phyloP scores from a whole-genome alignment of 805 yeast species.

The Candida takata region DNA sequence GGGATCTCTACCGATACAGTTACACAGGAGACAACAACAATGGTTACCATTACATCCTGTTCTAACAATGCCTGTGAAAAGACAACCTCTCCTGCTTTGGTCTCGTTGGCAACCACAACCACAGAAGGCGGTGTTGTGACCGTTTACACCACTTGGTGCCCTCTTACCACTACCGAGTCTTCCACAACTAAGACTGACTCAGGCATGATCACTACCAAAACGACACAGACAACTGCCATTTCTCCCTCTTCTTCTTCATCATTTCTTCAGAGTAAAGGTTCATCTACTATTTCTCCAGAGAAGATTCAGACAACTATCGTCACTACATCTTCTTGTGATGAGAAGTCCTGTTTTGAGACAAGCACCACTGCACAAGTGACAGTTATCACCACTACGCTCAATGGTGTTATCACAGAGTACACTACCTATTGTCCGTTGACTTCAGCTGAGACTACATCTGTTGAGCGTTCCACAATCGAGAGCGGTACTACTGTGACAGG shows the following conservation, averaged over 20 bases:
- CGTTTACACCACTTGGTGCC: constrained; percentile 22
- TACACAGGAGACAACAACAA: constrained; percentile 8
- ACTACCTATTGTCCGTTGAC: constrained; percentile 35
- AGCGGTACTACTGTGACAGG: background rate
- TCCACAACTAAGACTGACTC: background rate
- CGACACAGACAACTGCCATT: background rate
- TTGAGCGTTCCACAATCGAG: background rate
- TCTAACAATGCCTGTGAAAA: constrained; percentile 8
- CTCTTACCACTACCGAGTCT: constrained; percentile 9
- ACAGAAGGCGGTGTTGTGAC: constrained; percentile 24
- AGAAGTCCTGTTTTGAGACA: constrained; percentile 22
- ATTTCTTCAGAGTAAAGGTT: background rate
- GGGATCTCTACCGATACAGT: constrained; percentile 2
- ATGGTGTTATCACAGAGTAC: constrained; percentile 28
- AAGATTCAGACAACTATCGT: constrained; percentile 21
- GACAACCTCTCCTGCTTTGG: constrained; percentile 14
- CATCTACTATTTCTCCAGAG: too few species aligned
- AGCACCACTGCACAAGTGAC: constrained; percentile 22
- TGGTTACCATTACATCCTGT: constrained; percentile 20
- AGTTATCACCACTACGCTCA: constrained; percentile 28
- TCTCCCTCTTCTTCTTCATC: background rate
- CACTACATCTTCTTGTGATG: constrained; percentile 27
- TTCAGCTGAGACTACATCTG: background rate
- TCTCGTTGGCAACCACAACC: constrained; percentile 28
- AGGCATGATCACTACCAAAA: background rate